phyloP scores from a whole-genome alignment of 2,329 filamentous ascomycete genomes.

The Trichoderma endophyticum region DNA sequence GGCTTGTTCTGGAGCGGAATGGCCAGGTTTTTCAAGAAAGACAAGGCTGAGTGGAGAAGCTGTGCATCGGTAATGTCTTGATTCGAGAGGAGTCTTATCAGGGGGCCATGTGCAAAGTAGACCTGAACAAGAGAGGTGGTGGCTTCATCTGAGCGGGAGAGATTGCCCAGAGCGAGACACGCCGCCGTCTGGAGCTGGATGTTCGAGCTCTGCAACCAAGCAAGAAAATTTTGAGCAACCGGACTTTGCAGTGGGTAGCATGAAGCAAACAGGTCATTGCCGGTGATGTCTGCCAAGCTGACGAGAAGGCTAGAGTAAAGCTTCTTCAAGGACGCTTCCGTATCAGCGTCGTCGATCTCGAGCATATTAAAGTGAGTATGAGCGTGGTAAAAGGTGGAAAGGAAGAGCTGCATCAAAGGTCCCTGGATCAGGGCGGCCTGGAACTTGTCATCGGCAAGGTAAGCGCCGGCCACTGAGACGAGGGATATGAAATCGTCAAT shows the following conservation, averaged over 20 bases:
- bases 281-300: conserved; percentile 51
- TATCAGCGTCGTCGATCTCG: conserved; percentile 45
- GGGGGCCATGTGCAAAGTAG: conserved; percentile 40
- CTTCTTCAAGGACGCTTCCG: conserved; percentile 43
- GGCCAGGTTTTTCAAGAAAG: conserved; percentile 63
- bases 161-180: conserved; percentile 60
- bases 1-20: conserved; percentile 56
- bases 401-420: conserved; percentile 41
- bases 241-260: conserved; percentile 42
- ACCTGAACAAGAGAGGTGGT: conserved; percentile 49
- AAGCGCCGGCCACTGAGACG: conserved; percentile 51
- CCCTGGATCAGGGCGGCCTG: conserved; percentile 47
- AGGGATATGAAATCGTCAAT: conserved; percentile 54
- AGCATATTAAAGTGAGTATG: conserved; percentile 41
- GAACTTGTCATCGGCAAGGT: conserved; percentile 52
- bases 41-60: conserved; percentile 54
- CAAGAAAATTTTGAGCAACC: conserved; percentile 41
- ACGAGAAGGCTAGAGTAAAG: conserved; percentile 51
- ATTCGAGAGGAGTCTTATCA: conserved; percentile 45
- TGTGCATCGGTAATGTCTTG: conserved; percentile 43
- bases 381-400: conserved; percentile 47
- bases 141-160: conserved; percentile 56
- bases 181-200: conserved; percentile 52
- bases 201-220: conserved; percentile 45
- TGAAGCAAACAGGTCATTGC: conserved; percentile 44